phyloP scores from a whole-genome alignment of 306 rosid genomes.

The Lathyrus oleraceus region DNA sequence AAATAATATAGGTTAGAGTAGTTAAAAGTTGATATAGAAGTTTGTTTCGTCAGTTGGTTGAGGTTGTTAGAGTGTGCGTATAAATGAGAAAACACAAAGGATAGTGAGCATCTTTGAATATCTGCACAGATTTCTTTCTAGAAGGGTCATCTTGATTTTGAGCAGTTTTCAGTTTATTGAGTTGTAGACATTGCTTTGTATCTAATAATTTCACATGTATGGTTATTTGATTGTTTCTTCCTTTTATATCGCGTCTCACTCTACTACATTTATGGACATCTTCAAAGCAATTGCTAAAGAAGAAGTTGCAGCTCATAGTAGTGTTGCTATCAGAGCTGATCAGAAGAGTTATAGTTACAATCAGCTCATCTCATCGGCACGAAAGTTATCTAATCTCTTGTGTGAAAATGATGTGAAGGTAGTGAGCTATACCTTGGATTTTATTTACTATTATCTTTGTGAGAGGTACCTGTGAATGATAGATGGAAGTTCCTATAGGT shows the following conservation, averaged over 20 bases:
- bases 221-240: conserved; percentile 26
- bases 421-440: conserved; percentile 43
- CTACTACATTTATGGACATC: conserved; percentile 69
- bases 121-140: conserved; percentile 14
- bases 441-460: conserved; percentile 3
- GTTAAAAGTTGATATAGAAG: too few species aligned
- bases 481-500: not conserved
- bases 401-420: conserved; percentile 38
- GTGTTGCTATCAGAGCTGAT: conserved; percentile 79
- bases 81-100: too few species aligned
- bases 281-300: conserved; percentile 59
- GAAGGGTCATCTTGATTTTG: not conserved
- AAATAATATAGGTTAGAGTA: too few species aligned
- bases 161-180: conserved; percentile 28
- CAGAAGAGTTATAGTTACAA: conserved; percentile 66
- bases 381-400: conserved; percentile 62
- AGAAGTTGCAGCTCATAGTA: conserved; percentile 50
- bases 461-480: conserved; percentile 8
- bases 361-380: conserved; percentile 67
- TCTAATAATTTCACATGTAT: conserved; percentile 16
- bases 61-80: too few species aligned
- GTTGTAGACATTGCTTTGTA: not conserved
- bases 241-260: conserved; percentile 52
- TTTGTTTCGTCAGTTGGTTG: too few species aligned
- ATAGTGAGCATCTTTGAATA: not conserved